These are phyloP conservation scores for Teratosphaeria destructans DNA, from an alignment of 2,329 filamentous ascomycete genomes.

Conservation along the genomic window DNA sequence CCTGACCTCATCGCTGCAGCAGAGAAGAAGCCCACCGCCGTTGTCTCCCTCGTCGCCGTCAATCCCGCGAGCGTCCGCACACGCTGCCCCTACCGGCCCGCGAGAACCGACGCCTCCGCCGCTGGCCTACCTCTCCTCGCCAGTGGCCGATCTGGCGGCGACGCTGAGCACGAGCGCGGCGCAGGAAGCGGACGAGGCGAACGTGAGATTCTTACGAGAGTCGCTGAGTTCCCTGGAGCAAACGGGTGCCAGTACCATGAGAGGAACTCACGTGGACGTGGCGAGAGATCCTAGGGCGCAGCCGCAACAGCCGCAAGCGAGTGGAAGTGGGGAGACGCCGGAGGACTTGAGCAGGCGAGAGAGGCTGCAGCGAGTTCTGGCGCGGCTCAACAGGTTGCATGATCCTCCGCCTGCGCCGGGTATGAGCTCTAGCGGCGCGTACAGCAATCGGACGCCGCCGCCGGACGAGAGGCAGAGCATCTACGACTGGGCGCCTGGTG, in stretches of 20 bases:
- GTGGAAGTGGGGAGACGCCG: slow-evolving; percentile 10
- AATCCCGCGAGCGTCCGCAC: not conserved
- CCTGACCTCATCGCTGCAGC: not conserved
- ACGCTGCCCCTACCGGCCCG: not conserved
- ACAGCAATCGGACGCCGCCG: slow-evolving; percentile 42
- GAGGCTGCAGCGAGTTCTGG: slow-evolving; percentile 36
- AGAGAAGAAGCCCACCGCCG: not conserved
- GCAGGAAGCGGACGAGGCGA: slow-evolving; percentile 32
- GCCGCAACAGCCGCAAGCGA: not conserved
- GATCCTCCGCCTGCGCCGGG: slow-evolving; percentile 23
- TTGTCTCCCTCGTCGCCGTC: not conserved
- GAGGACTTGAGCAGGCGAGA: slow-evolving; percentile 32
- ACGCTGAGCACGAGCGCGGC: slow-evolving; percentile 35
- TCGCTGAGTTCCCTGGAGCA: slow-evolving; percentile 25
- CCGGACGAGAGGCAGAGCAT: slow-evolving; percentile 40
- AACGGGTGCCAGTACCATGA: not conserved
- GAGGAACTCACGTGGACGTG: slow-evolving; percentile 9
- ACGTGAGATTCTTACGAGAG: slow-evolving; percentile 41
- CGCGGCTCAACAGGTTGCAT: slow-evolving; percentile 34
- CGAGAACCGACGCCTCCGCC: slow-evolving; percentile 17
- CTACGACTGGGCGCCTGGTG: slow-evolving; percentile 49
- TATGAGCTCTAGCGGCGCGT: slow-evolving; percentile 26
- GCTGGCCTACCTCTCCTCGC: slow-evolving; percentile 37
- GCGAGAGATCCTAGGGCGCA: slow-evolving; percentile 13
- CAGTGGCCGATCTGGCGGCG: slow-evolving; percentile 41